Conservation (phyloP, 345 rosid species). For the Psidium guajava region DNA sequence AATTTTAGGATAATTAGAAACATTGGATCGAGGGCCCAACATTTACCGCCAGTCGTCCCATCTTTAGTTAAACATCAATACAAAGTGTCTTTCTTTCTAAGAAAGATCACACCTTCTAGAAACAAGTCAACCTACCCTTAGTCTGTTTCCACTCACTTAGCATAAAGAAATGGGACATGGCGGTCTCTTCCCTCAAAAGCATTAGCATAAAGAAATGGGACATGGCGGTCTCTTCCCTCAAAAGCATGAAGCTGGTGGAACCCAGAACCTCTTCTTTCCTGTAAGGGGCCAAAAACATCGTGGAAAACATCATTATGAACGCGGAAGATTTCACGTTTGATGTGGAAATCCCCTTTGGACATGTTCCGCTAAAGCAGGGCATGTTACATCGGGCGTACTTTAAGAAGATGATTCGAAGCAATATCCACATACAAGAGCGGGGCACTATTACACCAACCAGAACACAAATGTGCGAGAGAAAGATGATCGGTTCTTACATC, state of each 20-base stretch:
- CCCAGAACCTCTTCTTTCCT: not conserved
- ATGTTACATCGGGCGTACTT: not conserved
- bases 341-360: not conserved
- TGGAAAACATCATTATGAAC: not conserved
- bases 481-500: not conserved
- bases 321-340: not conserved
- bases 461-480: not conserved
- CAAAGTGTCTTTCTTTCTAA: not conserved
- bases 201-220: not conserved
- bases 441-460: not conserved
- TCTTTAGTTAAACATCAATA: not conserved
- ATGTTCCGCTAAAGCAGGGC: not conserved
- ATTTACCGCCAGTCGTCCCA: not conserved
- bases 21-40: not conserved
- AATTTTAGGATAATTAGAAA: not conserved
- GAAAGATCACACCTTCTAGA: not conserved
- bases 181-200: not conserved
- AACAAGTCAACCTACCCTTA: not conserved
- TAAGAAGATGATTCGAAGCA: not conserved
- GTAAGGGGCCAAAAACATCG: not conserved
- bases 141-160: not conserved
- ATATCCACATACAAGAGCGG: rapidly evolving
- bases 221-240: not conserved
- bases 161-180: not conserved
- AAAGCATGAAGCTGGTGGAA: not conserved